Conservation (phyloP, 2,329 filamentous ascomycete genomes). For the Diaporthe helianthi region DNA sequence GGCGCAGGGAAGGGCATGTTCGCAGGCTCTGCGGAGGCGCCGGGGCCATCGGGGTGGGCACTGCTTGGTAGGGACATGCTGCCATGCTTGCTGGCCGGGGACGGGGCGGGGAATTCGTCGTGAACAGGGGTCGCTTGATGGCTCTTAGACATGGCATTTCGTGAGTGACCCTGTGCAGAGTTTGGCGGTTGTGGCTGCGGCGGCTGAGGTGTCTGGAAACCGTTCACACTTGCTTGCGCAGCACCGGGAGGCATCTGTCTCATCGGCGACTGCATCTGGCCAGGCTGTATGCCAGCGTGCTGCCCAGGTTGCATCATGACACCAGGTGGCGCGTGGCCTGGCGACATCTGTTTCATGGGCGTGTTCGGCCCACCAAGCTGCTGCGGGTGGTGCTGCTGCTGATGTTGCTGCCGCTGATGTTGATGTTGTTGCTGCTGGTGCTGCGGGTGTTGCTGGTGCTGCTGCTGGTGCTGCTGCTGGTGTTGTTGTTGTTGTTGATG, state of each 20-base stretch:
- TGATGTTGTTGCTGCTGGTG: slow-evolving; percentile 50
- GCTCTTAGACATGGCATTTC: slow-evolving; percentile 59
- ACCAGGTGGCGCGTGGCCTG: slow-evolving; percentile 48
- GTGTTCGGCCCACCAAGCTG: slow-evolving; percentile 39
- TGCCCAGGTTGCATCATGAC: slow-evolving; percentile 50
- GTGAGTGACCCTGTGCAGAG: slow-evolving; percentile 52
- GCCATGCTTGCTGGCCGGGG: slow-evolving; percentile 54
- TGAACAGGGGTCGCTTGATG: slow-evolving; percentile 53
- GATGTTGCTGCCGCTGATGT: slow-evolving; percentile 40
- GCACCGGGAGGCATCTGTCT: slow-evolving; percentile 56
- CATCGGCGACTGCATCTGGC: slow-evolving; percentile 49
- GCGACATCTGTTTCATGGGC: slow-evolving; percentile 52
- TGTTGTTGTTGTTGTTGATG: slow-evolving; percentile 51
- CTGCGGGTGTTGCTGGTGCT: slow-evolving; percentile 48
- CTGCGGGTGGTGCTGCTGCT: slow-evolving; percentile 39
- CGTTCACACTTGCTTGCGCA: slow-evolving; percentile 56
- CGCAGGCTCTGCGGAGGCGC: slow-evolving; percentile 35
- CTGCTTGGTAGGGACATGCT: slow-evolving; percentile 50
- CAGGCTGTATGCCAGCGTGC: slow-evolving; percentile 50
- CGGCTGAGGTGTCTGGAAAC: slow-evolving; percentile 54
- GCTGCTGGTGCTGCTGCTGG: slow-evolving; percentile 46
- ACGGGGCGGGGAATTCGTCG: slow-evolving; percentile 52
- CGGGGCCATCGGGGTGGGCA: slow-evolving; percentile 43
- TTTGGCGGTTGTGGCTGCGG: slow-evolving; percentile 52
- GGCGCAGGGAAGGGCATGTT: slow-evolving; percentile 44